Base-by-base conservation (phyloP, 805 yeast species). In the Candida oleophila region DNA sequence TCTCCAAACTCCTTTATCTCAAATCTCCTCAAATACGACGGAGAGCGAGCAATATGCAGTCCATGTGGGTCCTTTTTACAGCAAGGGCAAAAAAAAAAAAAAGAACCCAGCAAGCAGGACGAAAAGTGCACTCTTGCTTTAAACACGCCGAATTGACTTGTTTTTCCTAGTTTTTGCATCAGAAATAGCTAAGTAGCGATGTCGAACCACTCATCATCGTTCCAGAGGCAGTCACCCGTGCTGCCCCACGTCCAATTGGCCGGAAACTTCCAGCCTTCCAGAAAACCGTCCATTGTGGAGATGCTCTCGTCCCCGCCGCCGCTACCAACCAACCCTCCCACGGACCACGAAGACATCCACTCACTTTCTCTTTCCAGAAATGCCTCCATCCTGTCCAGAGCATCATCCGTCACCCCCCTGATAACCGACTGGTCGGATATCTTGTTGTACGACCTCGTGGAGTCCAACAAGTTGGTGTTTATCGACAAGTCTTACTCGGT, bases 281-380 rank as follows among this genome's bases (percentile, higher is more conserved):
- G 76, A 28, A 71, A 84, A 52, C 78, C 88, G 0, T 84, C 90
- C 5, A 85, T 86, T 42, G 92, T 83, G 37, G 92, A 86, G 60
- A 67, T 86, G 69, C 67, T 86, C 32, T 81, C 87, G 14, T 81
- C 90, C 3, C 94, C 94, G 0, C 94, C 92, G 2, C 86, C 85
- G 1, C 62, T 85, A 46, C 78, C 81, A 4, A 61, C 68, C 49
- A 63, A 64, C 42, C 62, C 74, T 59, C 62, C 74, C 59, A 43
- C 53, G 56, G 64, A 74, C 64, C 55, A 60, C 34, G 71, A 66
- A 19, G 73, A 68, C 39, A 56, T 68, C 16, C 61, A 66, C 30
- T 66, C 76, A 2, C 62, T 73, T 50, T 66, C 68, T 43, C 64
- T 73, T 42, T 67, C 73, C 5, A 51, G 76, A 44, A 63, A 66